Base-by-base conservation (phyloP, 257 asterid genomes). In the Penstemon barbatus region DNA sequence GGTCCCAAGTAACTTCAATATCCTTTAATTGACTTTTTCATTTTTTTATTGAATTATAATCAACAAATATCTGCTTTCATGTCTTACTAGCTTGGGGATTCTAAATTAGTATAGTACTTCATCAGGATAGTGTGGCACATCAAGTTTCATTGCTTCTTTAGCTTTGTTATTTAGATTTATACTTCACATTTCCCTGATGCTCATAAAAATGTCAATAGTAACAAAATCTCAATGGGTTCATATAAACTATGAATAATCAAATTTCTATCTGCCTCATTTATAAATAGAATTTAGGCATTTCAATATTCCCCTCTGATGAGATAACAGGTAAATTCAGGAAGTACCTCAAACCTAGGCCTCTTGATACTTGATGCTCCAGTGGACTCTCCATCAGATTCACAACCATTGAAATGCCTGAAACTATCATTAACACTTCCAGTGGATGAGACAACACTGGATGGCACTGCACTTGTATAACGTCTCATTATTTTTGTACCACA, bases 321-420 rank as follows among this genome's bases (percentile, higher is more conserved):
- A 68, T 65, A 19, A 48, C 33, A 66, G 62, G 76, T 44, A 42
- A 57, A 55, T 39, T 51, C 9, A 50, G 55, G 72, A 50, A 68
- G 79, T 78, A 91, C 96, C 96, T 87, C 92, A 67, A 73, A 59
- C 64, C 82, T 81, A 65, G 95, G 87, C 82, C 82, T 81, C 78
- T 82, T 84, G 63, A 71, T 50, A 57, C 79, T 73, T 38, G 97
- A 89, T 66, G 96, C 92, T 65, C 90, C 95, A 60, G 96, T 92
- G 71, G 97, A 92, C 82, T 92, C 97, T 75, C 89, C 86, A 74
- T 89, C 97, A 70, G 90, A 85, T 79, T 89, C 98, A 75, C 81
- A 79, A 61, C 85, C 84, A 77, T 78, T 79, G 70, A 83, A 71
- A 81, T 79, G 86, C 80, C 78, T 76, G 74, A 83, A 72, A 82